Evolutionary conservation across 371 early-diverging fungal species (phyloP).

Genomic region (Zopfochytrium polystomum): DNA sequence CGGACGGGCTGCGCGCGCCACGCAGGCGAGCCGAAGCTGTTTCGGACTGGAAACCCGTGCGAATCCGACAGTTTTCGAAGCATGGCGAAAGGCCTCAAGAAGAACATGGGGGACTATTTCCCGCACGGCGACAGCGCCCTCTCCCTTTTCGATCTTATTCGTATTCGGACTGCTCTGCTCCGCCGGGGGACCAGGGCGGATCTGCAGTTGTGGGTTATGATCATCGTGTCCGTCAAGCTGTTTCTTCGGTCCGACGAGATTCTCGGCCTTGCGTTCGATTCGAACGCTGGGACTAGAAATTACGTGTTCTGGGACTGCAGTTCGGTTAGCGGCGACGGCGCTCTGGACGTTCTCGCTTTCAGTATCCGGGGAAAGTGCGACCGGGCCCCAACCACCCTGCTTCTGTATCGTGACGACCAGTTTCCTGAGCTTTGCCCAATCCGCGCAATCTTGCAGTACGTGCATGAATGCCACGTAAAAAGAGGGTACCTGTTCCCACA

Average conservation of each 20-base stretch:
- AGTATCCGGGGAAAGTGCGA: background rate
- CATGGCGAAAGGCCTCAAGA: background rate
- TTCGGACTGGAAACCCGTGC: background rate
- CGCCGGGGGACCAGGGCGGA: background rate
- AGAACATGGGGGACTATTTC: background rate
- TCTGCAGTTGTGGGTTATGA: background rate
- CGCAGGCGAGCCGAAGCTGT: background rate
- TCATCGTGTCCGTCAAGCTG: background rate
- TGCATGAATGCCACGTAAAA: background rate
- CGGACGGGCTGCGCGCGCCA: background rate
- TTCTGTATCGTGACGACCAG: background rate
- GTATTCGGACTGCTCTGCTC: background rate
- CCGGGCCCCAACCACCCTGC: background rate
- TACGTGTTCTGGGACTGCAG: background rate
- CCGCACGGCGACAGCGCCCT: background rate
- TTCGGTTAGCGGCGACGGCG: background rate
- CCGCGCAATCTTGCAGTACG: background rate
- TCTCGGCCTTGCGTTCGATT: background rate
- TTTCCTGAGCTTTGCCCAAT: background rate
- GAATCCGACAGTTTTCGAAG: background rate
- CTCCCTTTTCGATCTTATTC: background rate
- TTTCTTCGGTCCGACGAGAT: constrained; percentile 4
- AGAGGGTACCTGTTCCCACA: background rate
- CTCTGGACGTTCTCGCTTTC: background rate
- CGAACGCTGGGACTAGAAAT: background rate